Conservation (phyloP, 257 asterid genomes). For the Gentiana straminea region DNA sequence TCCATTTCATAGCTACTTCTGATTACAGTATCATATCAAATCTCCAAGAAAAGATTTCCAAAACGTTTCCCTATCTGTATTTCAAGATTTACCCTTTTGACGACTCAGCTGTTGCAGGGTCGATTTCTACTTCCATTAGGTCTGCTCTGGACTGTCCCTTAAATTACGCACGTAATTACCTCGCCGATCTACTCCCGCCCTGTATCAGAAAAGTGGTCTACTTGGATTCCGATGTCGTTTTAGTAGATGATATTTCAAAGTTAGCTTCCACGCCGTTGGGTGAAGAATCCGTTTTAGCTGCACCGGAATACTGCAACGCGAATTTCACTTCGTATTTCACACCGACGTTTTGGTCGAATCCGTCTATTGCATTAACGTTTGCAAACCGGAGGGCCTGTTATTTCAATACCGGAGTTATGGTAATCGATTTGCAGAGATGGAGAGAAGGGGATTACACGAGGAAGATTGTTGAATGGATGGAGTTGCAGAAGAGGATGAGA, state of each 20-base stretch:
- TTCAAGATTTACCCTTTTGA: conserved; percentile 55
- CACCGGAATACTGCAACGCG: conserved; percentile 94
- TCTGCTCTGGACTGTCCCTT: conserved; percentile 89
- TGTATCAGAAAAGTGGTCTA: conserved; percentile 49
- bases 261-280: conserved; percentile 56
- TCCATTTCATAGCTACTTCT: conserved; percentile 59
- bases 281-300: conserved; percentile 54
- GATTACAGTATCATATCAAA: conserved; percentile 8
- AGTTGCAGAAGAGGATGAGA: conserved; percentile 87
- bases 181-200: conserved; percentile 62
- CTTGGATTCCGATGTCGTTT: conserved; percentile 81
- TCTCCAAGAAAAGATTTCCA: conserved; percentile 32
- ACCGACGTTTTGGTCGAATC: conserved; percentile 88
- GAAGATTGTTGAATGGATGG: conserved; percentile 89
- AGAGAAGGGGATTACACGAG: conserved; percentile 57
- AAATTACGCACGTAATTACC: conserved; percentile 89
- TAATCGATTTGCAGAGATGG: conserved; percentile 70
- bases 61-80: conserved; percentile 62
- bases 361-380: conserved; percentile 67
- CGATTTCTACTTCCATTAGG: conserved; percentile 78
- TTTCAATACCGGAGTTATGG: conserved; percentile 95
- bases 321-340: conserved; percentile 87
- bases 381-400: conserved; percentile 64
- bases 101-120: conserved; percentile 52
- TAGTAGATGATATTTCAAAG: conserved; percentile 79